Base-by-base conservation (phyloP, 805 yeast genomes). In the Isabelozyma gotoi region DNA sequence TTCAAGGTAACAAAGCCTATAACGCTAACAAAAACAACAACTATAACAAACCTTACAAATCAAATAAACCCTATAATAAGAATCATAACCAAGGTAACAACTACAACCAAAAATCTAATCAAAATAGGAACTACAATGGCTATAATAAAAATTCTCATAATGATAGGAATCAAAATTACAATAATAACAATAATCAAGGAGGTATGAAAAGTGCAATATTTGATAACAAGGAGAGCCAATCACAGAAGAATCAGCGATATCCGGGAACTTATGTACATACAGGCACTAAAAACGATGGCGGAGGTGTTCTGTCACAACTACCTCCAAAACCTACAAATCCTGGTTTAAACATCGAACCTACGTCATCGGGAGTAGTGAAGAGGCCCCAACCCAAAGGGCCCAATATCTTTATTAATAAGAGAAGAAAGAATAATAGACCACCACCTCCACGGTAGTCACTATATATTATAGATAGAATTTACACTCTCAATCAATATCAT, bases 401-500 rank as follows among this genome's bases (percentile, higher is more conserved):
- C 10, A 48, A 51, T 40, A 43, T 55, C 12, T 55, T 55, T 40
- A 47, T 55, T 21, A 46, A 47, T 15, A 44, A 40, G 17, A 46
- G 46, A 24, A 45, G 38, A 38, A 39, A 31, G 24, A 47, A 38
- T 29, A 41, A 41, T 14, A 47, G 42, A 33, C 43, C 18, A 35
- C 34, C 34, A 14, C 34, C 29, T 7, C 11, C 29, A 21, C 29
- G 7, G 29, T 21, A 7, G 11, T 21, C 29, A 21, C 7, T 7
- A 21, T 21, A 21, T 7, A n/a, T n/a, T n/a, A n/a, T n/a, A n/a
- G n/a, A n/a, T n/a, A n/a, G n/a, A n/a, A n/a, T n/a, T n/a, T n/a
- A n/a, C n/a, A n/a, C n/a, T n/a, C n/a, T 24, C 12, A 24, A 3
- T 24, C 29, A n/a, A 24, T 24, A 12, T 32, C 34, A 16, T 32